Base-by-base conservation (phyloP, 129 eudicot species). In the Kitagawia praeruptora region DNA sequence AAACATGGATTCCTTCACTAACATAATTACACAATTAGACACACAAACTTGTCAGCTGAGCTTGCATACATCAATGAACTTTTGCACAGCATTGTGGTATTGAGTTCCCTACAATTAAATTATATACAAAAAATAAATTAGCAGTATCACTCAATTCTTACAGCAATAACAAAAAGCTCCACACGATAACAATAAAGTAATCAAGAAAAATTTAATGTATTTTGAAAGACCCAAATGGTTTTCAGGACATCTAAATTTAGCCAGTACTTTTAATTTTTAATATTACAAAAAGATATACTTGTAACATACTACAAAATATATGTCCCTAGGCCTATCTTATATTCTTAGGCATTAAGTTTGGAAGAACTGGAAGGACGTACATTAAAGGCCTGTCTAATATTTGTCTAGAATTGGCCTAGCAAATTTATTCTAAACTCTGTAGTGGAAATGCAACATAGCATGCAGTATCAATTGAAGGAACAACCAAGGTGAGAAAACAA, bases 21-120 rank as follows among this genome's bases (percentile, higher is more conserved):
- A 70, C n/a, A 12, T 31, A 49, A 51, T 6, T 4, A 12, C 40
- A 12, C n/a, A 21, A 3, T 79, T 25, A 8, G 70, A 78, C 74
- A 40, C 74, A 40, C 47, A 41, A 34, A 34, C 38, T 28, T 77
- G 82, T 54, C 81, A 85, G 79, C 81, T 89, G 72, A 95, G 85
- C 85, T 92, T 95, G 80, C 97, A 95, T 10, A 95, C 92, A 47
- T 88, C 89, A 15, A 95, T 84, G 86, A 95, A 92, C 74, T 95
- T 95, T 85, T 95, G 98, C 27, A 95, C 90, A 31, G 98, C 98
- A 80, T 92, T 95, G 83, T 87, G 97, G 83, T 92, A 95, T 63
- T 95, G 98, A 6, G 97, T 95, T 75, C 98, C 98, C 98, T 92
- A 89, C 70, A 77, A 77, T 44, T 49, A 25, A 14, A 45, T 45